phyloP scores from a whole-genome alignment of 1,284 basidiomycete genomes.

The Earliella scabrosa region DNA sequence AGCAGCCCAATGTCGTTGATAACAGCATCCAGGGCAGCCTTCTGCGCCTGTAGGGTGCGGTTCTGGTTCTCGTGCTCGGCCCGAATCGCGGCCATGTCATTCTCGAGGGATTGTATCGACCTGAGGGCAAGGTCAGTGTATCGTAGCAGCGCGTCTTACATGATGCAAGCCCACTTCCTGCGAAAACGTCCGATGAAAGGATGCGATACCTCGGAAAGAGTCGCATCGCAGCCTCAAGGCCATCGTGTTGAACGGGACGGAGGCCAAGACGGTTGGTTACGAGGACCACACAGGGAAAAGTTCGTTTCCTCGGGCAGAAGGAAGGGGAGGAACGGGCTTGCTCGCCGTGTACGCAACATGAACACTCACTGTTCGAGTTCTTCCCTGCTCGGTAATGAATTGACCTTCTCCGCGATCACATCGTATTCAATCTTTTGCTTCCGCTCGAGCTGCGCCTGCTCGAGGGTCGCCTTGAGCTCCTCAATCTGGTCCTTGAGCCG shows the following conservation, averaged over 20 bases:
- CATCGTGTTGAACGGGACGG: too few relatives aligned
- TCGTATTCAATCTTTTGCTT: conserved; percentile 84
- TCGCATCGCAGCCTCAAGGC: too few relatives aligned
- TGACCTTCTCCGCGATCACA: conserved; percentile 78
- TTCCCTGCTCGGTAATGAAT: conserved; percentile 72
- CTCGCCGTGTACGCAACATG: not conserved
- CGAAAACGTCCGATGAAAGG: too few relatives aligned
- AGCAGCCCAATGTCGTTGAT: conserved; percentile 64
- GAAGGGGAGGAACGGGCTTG: too few relatives aligned
- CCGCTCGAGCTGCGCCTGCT: conserved; percentile 76
- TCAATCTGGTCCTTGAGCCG: conserved; percentile 70
- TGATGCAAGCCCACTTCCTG: too few relatives aligned
- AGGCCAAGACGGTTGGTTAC: too few relatives aligned
- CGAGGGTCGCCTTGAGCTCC: conserved; percentile 72
- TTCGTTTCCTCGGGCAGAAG: too few relatives aligned
- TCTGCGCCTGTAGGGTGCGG: conserved; percentile 67
- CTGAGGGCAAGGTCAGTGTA: conserved; percentile 40
- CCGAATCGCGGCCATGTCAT: conserved; percentile 75
- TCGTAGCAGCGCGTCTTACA: not conserved
- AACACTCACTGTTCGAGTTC: conserved; percentile 70
- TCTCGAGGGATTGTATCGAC: conserved; percentile 69
- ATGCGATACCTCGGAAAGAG: too few relatives aligned
- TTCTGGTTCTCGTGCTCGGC: conserved; percentile 75
- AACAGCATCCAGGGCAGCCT: conserved; percentile 65
- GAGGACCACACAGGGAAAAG: too few relatives aligned